phyloP scores from a whole-genome alignment of 345 rosid species.

The Physaria fendleri region DNA sequence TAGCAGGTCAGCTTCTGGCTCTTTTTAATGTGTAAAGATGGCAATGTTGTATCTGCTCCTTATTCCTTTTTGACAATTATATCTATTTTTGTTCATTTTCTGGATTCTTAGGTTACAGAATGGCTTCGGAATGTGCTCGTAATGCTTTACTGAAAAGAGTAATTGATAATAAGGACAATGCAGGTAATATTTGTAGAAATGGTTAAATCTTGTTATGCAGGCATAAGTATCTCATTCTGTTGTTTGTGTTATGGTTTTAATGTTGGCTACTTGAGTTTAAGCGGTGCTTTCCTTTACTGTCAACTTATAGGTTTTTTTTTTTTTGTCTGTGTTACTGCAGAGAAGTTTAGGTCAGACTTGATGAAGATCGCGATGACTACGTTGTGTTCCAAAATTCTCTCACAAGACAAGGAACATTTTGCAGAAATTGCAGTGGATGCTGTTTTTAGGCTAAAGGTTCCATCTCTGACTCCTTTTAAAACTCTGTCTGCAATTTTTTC shows the following conservation, averaged over 20 bases:
- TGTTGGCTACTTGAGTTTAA: not conserved
- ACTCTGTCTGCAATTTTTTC: not conserved
- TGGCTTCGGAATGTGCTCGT: conserved; percentile 96
- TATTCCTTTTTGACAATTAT: not conserved
- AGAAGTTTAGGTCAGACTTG: conserved; percentile 74
- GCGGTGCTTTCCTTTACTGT: not conserved
- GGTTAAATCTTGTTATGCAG: not conserved
- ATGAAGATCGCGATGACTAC: conserved; percentile 93
- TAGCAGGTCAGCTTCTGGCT: conserved; percentile 44
- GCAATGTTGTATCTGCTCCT: not conserved
- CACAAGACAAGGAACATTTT: conserved; percentile 91
- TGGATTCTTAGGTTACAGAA: conserved; percentile 61
- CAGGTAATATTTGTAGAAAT: conserved; percentile 39
- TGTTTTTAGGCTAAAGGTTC: conserved; percentile 83
- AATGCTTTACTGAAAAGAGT: conserved; percentile 61
- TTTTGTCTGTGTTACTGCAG: conserved; percentile 42
- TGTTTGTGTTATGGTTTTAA: not conserved
- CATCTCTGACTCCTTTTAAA: not conserved
- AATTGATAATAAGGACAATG: conserved; percentile 68
- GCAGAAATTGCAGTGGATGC: conserved; percentile 90
- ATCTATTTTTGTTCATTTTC: not conserved
- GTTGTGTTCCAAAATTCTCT: conserved; percentile 83
- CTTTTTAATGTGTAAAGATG: not conserved
- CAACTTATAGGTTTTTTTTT: not conserved
- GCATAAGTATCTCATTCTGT: not conserved